Evolutionary conservation across 1,284 basidiomycete genomes (phyloP).

Genomic region (Chalciporus sp.): DNA sequence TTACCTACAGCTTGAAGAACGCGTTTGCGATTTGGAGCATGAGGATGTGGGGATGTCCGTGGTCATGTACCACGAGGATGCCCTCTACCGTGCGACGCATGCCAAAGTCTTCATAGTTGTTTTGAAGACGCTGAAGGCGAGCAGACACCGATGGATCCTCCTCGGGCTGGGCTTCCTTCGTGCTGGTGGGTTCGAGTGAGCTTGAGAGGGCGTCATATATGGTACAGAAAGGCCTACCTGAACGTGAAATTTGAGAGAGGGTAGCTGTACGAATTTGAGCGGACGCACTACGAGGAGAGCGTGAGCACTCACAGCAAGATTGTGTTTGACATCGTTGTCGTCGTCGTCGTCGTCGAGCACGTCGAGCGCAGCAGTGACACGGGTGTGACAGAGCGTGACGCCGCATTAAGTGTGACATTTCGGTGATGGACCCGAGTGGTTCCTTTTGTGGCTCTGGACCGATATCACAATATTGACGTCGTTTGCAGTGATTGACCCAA

Average conservation of each 20-base stretch:
- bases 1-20: constrained; percentile 92
- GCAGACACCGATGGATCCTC: constrained; percentile 95
- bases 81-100: constrained; percentile 95
- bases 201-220: not conserved
- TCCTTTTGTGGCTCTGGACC: not conserved
- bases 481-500: too few relatives aligned
- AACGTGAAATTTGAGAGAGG: constrained; percentile 90
- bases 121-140: constrained; percentile 85
- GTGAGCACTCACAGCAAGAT: constrained; percentile 62
- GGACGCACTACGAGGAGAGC: not conserved
- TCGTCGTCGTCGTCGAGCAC: constrained; percentile 21
- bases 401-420: constrained; percentile 17
- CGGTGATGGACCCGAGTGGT: too few relatives aligned
- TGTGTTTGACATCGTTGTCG: constrained; percentile 67
- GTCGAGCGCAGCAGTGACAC: constrained; percentile 14
- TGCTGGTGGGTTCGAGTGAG: constrained; percentile 46
- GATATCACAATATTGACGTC: not conserved
- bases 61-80: constrained; percentile 94
- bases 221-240: constrained; percentile 46
- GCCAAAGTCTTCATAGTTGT: constrained; percentile 96
- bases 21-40: constrained; percentile 99
- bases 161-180: constrained; percentile 93
- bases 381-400: not conserved
- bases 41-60: constrained; percentile 92
- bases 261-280: constrained; percentile 48